Base-by-base conservation (phyloP, 768 basidiomycete species). In the Cyathus striatus region DNA sequence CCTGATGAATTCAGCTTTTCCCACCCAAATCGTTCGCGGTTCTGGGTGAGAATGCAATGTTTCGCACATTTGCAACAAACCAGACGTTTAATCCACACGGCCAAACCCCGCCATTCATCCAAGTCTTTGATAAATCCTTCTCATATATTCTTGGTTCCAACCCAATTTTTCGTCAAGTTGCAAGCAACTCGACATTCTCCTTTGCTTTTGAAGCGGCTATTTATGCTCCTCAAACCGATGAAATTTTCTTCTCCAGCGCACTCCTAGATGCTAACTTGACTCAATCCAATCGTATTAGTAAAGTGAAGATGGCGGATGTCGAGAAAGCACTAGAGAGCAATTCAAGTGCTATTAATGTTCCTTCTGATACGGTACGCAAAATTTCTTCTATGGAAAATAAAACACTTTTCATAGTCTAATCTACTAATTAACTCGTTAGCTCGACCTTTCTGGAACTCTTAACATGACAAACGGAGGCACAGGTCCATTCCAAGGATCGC, bases 191-290 rank as follows among this genome's bases (percentile, higher is more conserved):
- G 3, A 75, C 70, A 3, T 81, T 80, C 56, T 81, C 81, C 3
- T 79, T 86, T 48, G 86, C 86, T 14, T 86, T 90, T 54, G 89
- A 91, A 61, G 88, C 86, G 2, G 83, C 85, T 0, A 67, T 89
- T 2, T 87, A 79, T 58, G 63, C 76, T 23, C 63, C 79, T 5
- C 71, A 68, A n/a, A 81, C 79, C n/a, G 76, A 88, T 51, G 78
- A 83, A 47, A 67, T 90, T 2, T 82, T 79, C 64, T 90, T 90
- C 53, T 69, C 75, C 4, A 81, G 81, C n/a, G n/a, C n/a, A n/a
- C n/a, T 58, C 85, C 81, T 47, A 78, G 74, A 41, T 84, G 85
- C 3, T 83, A 81, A 2, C 43, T 73, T 21, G 66, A 83, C 79
- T 48, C 73, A 81, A 45, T 84, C 82, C 51, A 86, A 78, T 45